Base-by-base conservation (phyloP, 805 yeast genomes). In the Candida namnaoensis region DNA sequence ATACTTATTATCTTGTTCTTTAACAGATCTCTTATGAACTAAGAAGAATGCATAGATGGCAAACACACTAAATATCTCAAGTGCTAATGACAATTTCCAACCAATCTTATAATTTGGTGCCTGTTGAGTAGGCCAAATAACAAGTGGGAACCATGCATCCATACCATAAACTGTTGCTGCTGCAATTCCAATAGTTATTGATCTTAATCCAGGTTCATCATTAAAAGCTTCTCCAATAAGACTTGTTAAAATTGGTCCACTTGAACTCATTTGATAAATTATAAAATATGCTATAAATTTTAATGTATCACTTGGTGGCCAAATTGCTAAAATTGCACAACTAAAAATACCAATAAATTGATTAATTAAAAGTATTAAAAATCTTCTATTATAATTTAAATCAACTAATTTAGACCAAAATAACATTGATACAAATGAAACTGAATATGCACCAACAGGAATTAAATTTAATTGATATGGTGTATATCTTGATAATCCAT, bases 71-170 rank as follows among this genome's bases (percentile, higher is more conserved):
- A 38, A 36, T 1, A 35, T 33, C n/a, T 38, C 44, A 38, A 36
- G 38, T 5, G 37, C 44, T 3, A 42, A 13, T 26, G 39, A 32
- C 4, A 39, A 37, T 14, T 39, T 44, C 52, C 47, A 68, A 36
- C 72, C 72, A 51, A 64, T 65, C 37, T 59, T 54, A 48, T 48
- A 68, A 30, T 68, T 51, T 7, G 72, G 72, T 4, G 69, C 65
- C 40, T 68, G 71, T 5, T 56, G 63, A 1, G 71, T 66, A 38
- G 61, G 61, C 71, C 71, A 68, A 12, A 66, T 69, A 41, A 65
- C 50, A 14, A 41, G 56, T 1, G 68, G 51, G 44, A 57, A 61
- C 64, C 68, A 68, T 1, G 72, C 71, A n/a, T 69, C 63, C 13
- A 68, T 58, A 19, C 61, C 57, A 46, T 66, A 70, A 6, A 71